A percentile compares a stretch with the other conserved stretches of the same genome.
phyloP scores from a whole-genome alignment of 331 rosid species.

The Erythrophleum ivorense region DNA sequence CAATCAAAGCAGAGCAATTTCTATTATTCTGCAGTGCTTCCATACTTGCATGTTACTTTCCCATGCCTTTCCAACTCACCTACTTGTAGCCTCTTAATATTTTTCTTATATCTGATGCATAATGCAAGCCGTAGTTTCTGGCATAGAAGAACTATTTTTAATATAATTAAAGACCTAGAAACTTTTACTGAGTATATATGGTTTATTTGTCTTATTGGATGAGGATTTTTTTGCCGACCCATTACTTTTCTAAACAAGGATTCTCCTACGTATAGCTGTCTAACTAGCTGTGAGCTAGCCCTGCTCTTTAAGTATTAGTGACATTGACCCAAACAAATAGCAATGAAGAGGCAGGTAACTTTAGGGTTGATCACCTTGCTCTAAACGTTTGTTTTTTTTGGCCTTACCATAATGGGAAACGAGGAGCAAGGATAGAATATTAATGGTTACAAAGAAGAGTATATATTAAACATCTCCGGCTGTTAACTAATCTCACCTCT shows the following conservation, averaged over 20 bases:
- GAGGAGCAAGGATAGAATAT: neutral
- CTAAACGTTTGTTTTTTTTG: neutral
- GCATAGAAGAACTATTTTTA: neutral
- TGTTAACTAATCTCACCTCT: neutral
- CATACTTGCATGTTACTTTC: neutral
- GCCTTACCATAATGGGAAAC: neutral
- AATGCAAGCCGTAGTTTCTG: neutral
- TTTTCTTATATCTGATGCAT: neutral
- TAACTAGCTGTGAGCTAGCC: neutral
- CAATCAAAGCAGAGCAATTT: slow-evolving; percentile 18
- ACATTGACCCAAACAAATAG: neutral
- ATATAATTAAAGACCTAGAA: neutral
- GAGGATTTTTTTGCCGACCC: slow-evolving; percentile 35
- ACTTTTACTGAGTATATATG: neutral
- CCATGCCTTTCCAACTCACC: slow-evolving; percentile 40
- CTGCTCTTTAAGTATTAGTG: neutral
- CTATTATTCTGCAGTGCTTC: slow-evolving; percentile 8
- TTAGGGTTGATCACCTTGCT: slow-evolving; percentile 1
- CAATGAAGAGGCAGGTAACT: neutral
- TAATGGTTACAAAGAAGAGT: neutral
- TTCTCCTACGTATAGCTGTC: neutral
- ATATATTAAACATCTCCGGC: neutral
- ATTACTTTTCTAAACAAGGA: neutral
- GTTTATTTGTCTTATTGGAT: slow-evolving; percentile 34
- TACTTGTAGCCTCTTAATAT: neutral